Evolutionary conservation across 495 filamentous ascomycete genomes (phyloP).

Genomic region (Neurospora tetrasperma): DNA sequence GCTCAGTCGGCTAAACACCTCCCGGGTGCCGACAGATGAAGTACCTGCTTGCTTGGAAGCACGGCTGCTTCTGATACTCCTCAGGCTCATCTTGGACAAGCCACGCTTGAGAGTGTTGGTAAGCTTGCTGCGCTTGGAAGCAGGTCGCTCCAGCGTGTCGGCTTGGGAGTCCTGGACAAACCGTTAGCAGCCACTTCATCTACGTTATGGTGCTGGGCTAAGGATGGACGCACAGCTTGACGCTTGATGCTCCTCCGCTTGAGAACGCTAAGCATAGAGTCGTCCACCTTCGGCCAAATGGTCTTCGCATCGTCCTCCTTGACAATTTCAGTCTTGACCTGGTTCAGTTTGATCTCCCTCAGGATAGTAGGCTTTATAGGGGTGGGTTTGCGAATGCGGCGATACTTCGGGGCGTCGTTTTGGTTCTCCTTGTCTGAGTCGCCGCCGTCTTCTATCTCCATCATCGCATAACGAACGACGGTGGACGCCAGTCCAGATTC

Average conservation of each 20-base stretch:
- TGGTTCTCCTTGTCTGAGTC: neutral
- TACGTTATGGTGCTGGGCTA: neutral
- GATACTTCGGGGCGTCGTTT: neutral
- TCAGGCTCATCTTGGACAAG: neutral
- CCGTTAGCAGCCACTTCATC: neutral
- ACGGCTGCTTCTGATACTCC: neutral
- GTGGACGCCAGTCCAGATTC: neutral
- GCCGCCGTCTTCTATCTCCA: neutral
- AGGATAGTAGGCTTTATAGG: neutral
- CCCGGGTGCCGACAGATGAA: neutral
- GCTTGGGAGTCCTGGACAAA: neutral
- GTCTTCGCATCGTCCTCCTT: neutral
- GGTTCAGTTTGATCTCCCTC: neutral
- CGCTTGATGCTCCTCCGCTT: neutral
- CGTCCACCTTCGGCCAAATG: neutral
- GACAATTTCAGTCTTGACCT: neutral
- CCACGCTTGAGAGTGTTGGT: constrained; percentile 2
- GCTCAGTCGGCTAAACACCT: constrained; percentile 5
- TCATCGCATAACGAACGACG: neutral
- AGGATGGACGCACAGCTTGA: neutral
- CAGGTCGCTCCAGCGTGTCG: neutral
- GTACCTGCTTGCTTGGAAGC: neutral
- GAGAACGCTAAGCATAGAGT: neutral
- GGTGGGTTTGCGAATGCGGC: neutral
- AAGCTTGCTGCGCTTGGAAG: constrained; percentile 10